Percentiles rank a stretch among this genome's conserved stretches.
Evolutionary conservation across 495 filamentous ascomycete genomes (phyloP).

Genomic region (Lentithecium fluviatile): DNA sequence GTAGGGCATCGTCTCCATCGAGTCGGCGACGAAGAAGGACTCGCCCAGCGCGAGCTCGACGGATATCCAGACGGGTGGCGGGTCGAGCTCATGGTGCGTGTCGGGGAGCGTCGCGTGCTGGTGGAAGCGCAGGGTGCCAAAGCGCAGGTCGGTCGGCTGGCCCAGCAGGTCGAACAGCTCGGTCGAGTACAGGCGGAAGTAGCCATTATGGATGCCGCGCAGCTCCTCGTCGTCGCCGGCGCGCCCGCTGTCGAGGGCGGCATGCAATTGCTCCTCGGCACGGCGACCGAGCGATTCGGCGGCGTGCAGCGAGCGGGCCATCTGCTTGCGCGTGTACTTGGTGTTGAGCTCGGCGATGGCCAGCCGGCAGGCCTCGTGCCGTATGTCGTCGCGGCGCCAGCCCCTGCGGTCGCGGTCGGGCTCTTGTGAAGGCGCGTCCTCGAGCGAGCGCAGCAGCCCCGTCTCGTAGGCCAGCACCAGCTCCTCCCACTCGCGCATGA

Average conservation of each 20-base stretch:
- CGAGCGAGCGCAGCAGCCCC: conserved; percentile 11
- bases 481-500: conserved; percentile 23
- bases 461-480: conserved; percentile 19
- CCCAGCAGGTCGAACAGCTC: conserved; percentile 25
- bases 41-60: conserved; percentile 23
- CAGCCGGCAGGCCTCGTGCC: conserved; percentile 20
- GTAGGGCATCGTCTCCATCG: conserved; percentile 17
- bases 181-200: conserved; percentile 29
- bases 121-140: conserved; percentile 28
- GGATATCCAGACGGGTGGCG: neutral
- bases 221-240: neutral
- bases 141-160: conserved; percentile 22
- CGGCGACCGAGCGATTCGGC: conserved; percentile 15
- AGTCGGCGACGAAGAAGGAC: conserved; percentile 28
- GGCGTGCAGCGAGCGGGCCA: conserved; percentile 6
- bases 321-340: conserved; percentile 20
- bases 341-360: conserved; percentile 23
- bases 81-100: neutral
- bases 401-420: neutral
- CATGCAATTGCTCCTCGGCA: conserved; percentile 12
- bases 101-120: neutral
- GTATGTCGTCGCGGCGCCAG: conserved; percentile 6
- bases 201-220: conserved; percentile 11
- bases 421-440: neutral
- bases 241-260: neutral